Evolutionary conservation across 192 early-diverging fungal species (phyloP).

Genomic region (Rhizoclosmatium sp.): DNA sequence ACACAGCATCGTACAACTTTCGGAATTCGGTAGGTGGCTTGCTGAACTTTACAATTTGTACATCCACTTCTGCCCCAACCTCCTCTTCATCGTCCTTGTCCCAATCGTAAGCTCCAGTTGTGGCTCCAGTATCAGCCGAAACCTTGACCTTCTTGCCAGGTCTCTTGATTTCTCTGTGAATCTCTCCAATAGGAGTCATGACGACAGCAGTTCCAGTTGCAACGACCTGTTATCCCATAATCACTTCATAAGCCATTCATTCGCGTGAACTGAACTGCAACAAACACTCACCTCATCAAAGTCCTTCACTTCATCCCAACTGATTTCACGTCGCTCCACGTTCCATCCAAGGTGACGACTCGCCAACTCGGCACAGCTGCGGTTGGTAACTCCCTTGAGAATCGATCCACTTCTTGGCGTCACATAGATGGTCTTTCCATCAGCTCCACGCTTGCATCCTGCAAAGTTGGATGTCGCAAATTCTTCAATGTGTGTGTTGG

Average conservation of each 20-base stretch:
- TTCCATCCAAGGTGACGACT: slow-evolving; percentile 65
- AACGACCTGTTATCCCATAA: background rate
- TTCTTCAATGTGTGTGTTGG: slow-evolving; percentile 72
- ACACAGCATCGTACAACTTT: slow-evolving; percentile 63
- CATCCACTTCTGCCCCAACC: slow-evolving; percentile 53
- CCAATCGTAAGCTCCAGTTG: slow-evolving; percentile 31
- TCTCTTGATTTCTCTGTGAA: slow-evolving; percentile 59
- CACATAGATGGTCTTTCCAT: slow-evolving; percentile 64
- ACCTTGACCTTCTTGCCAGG: slow-evolving; percentile 6
- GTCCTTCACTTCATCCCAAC: slow-evolving; percentile 62
- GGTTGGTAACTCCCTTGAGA: slow-evolving; percentile 74
- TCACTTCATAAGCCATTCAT: background rate
- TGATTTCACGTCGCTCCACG: slow-evolving; percentile 62
- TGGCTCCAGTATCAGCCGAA: background rate
- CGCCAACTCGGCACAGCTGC: slow-evolving; percentile 62
- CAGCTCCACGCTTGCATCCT: slow-evolving; percentile 49
- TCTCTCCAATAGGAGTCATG: slow-evolving; percentile 74
- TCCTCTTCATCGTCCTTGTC: slow-evolving; percentile 52
- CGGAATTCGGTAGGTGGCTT: slow-evolving; percentile 52
- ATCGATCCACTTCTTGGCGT: slow-evolving; percentile 71
- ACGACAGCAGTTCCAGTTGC: slow-evolving; percentile 77
- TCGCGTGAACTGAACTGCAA: background rate
- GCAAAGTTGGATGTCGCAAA: slow-evolving; percentile 84
- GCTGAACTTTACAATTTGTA: slow-evolving; percentile 50
- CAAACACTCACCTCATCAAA: slow-evolving; percentile 68